Base-by-base conservation (phyloP, 176 grass and related monocot genomes). In the Pontederia paniculata region DNA sequence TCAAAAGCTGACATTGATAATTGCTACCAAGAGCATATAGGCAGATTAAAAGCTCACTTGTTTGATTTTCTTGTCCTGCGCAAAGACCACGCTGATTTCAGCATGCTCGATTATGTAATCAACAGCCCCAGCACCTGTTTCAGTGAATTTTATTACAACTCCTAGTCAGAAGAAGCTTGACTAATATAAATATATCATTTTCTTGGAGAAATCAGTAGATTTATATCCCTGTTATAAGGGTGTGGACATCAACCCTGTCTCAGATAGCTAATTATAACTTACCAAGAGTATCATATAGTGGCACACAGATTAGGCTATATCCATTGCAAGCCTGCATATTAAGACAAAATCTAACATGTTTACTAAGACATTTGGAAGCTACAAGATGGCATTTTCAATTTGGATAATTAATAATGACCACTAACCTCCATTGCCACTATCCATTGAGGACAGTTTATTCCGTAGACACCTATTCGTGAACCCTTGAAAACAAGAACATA, bases 41-140 rank as follows among this genome's bases (percentile, higher is more conserved):
- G 53, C 44, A 73, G 8, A 15, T 14, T 12, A 0, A 9, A 20
- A 25, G 52, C 63, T 20, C 59, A 89, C 86, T 70, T 78, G 83
- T 76, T 98, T 88, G 44, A 98, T 83, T 75, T 98, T 98, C 80
- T 90, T 98, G 54, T 98, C 86, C 70, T 98, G 93, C 31, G 88
- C 77, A 59, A 98, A 84, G 12, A 82, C 69, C 54, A 82, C 63
- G 70, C 88, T 86, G 58, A 91, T 84, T 75, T 91, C 93, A 12
- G 93, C 93, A 77, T 98, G 93, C 57, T 88, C 80, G 50, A 98
- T 76, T 68, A 98, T 91, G 77, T 82, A 98, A 63, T 80, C 75
- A 47, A 98, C 53, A 69, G 93, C 83, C 47, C 80, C 86, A 17
- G 83, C 60, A 49, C 93, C 93, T 98, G 72, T 65, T 23, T 31